Percentiles rank a stretch among this genome's conserved stretches.
Conservation (phyloP, 2,329 filamentous ascomycete species). For the Diplodia mutila region DNA sequence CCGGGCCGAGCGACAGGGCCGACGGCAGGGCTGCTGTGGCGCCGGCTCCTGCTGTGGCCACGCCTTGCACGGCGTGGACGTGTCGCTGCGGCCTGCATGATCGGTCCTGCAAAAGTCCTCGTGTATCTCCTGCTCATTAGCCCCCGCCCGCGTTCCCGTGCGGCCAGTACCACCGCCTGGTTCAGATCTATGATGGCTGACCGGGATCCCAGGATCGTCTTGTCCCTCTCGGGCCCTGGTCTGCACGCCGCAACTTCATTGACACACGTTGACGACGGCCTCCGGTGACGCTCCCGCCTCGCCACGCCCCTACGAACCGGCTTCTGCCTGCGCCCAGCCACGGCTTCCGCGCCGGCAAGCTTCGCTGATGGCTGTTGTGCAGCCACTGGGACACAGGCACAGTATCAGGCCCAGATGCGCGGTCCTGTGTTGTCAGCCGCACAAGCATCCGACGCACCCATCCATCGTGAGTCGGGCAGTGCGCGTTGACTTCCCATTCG, state of each 20-base stretch:
- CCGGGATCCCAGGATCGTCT: slow-evolving; percentile 21
- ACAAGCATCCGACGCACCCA: slow-evolving; percentile 19
- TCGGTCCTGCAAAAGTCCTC: slow-evolving; percentile 25
- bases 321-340: slow-evolving; percentile 13
- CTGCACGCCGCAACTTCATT: slow-evolving; percentile 23
- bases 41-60: slow-evolving; percentile 2
- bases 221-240: slow-evolving; percentile 12
- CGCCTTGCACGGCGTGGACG: slow-evolving; percentile 18
- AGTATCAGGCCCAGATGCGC: slow-evolving; percentile 25
- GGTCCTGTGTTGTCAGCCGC: slow-evolving; percentile 10
- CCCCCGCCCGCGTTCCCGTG: slow-evolving; percentile 16
- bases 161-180: slow-evolving; percentile 16
- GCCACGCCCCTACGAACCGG: slow-evolving; percentile 3
- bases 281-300: slow-evolving; percentile 4
- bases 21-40: slow-evolving; percentile 16
- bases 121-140: slow-evolving; percentile 26
- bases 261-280: slow-evolving; percentile 17
- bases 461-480: slow-evolving; percentile 18
- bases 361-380: slow-evolving; percentile 21
- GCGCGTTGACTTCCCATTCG: slow-evolving; percentile 27
- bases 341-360: slow-evolving; percentile 5
- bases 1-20: not conserved
- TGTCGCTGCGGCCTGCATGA: slow-evolving; percentile 19
- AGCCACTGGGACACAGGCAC: slow-evolving; percentile 23
- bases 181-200: slow-evolving; percentile 23